A percentile compares a stretch with the other conserved stretches of the same genome.
phyloP scores from a whole-genome alignment of 768 basidiomycete genomes.

The Lepiota venenata region DNA sequence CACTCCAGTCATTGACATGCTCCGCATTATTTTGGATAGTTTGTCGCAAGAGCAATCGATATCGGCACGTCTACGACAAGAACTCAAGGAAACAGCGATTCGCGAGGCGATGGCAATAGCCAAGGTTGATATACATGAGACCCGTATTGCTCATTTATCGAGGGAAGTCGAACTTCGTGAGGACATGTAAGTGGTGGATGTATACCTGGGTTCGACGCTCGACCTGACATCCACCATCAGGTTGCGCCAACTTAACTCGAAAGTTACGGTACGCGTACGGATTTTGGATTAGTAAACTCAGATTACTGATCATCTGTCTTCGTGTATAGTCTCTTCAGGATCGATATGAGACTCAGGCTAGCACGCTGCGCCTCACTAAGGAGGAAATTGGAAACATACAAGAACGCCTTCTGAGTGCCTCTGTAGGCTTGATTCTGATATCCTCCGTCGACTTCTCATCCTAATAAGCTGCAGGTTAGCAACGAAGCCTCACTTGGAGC shows the following conservation, averaged over 20 bases:
- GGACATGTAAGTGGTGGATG: constrained; percentile 6
- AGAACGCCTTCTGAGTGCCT: constrained; percentile 16
- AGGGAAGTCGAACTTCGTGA: constrained; percentile 1
- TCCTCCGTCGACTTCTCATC: not conserved
- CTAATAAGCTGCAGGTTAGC: constrained; percentile 11
- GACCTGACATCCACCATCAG: not conserved
- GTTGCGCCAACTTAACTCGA: not conserved
- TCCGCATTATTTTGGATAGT: not conserved
- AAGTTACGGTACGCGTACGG: not conserved
- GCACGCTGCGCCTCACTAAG: constrained; percentile 50
- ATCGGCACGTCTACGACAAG: constrained; percentile 2
- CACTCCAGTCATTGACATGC: not conserved
- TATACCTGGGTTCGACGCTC: not conserved
- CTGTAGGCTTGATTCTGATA: not conserved
- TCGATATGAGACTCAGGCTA: constrained; percentile 54
- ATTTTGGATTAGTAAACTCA: not conserved
- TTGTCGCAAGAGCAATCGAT: constrained; percentile 2
- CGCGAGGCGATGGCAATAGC: not conserved
- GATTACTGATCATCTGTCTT: constrained; percentile 25
- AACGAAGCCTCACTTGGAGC: constrained; percentile 30
- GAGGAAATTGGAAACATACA: constrained; percentile 52
- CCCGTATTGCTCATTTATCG: constrained; percentile 1
- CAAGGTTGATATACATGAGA: constrained; percentile 6
- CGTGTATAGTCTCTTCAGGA: constrained; percentile 40
- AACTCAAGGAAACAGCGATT: constrained; percentile 6